Conservation (phyloP, 2,329 filamentous ascomycete species). For the Leptographium lundbergii region DNA sequence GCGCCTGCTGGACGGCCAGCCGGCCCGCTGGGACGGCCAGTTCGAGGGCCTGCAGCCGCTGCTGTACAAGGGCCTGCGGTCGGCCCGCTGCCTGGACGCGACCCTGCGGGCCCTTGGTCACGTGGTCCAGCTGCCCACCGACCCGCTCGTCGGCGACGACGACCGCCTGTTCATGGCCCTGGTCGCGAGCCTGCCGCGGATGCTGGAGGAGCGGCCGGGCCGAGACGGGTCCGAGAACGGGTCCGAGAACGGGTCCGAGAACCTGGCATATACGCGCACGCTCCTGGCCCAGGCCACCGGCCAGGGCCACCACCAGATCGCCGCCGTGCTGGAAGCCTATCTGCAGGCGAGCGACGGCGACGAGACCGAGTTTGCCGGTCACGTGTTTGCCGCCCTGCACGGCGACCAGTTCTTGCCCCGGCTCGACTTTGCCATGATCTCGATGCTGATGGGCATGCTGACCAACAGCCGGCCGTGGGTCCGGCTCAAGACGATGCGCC, state of each 20-base stretch:
- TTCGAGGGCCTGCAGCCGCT: conserved; percentile 81
- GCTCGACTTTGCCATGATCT: conserved; percentile 72
- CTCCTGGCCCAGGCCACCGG: conserved; percentile 61
- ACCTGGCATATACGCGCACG: conserved; percentile 43
- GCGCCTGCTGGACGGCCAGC: conserved; percentile 64
- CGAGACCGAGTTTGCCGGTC: conserved; percentile 60
- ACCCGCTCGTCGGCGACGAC: conserved; percentile 69
- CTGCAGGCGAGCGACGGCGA: conserved; percentile 48
- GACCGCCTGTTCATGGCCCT: conserved; percentile 72
- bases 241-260: neutral
- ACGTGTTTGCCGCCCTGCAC: conserved; percentile 61
- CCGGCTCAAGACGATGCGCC: conserved; percentile 83
- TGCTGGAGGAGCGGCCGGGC: conserved; percentile 63
- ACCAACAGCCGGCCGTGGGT: conserved; percentile 86
- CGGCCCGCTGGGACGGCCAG: conserved; percentile 68
- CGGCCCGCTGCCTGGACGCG: conserved; percentile 66
- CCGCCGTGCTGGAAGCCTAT: conserved; percentile 57
- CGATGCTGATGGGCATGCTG: conserved; percentile 81
- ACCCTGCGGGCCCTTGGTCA: conserved; percentile 68
- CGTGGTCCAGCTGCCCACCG: conserved; percentile 66
- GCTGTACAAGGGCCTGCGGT: conserved; percentile 84
- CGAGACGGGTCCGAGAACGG: neutral
- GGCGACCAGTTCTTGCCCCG: conserved; percentile 63
- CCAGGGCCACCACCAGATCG: conserved; percentile 56
- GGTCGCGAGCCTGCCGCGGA: conserved; percentile 84